Conservation (phyloP, 2,329 filamentous ascomycete species). For the Fonsecaea monophora region DNA sequence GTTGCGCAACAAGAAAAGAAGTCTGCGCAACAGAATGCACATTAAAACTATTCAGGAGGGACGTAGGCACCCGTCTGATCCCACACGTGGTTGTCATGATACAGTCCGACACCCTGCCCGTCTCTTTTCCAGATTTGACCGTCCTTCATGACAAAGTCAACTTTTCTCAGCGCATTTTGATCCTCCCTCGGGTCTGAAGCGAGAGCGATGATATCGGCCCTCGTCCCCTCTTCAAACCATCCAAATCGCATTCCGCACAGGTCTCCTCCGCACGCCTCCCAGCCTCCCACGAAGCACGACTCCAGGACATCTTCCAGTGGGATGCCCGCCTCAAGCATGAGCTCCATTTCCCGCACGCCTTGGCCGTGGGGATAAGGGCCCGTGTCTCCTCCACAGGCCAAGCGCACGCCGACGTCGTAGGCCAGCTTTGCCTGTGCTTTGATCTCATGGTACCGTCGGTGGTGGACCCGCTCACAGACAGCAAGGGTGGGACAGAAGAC, state of each 20-base stretch:
- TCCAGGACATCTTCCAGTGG: conserved; percentile 59
- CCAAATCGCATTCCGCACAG: conserved; percentile 61
- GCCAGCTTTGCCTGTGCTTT: conserved; percentile 50
- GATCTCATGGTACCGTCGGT: conserved; percentile 28
- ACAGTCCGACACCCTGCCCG: conserved; percentile 26
- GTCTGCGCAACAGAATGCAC: too few relatives aligned
- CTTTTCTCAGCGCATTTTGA: conserved; percentile 52
- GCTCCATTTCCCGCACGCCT: conserved; percentile 60
- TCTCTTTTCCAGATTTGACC: conserved; percentile 56
- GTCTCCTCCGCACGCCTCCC: conserved; percentile 63
- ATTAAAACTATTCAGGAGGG: background rate
- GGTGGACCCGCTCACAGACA: conserved; percentile 50
- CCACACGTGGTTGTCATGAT: conserved; percentile 22
- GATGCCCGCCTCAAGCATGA: conserved; percentile 61
- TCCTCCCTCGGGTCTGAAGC: conserved; percentile 54
- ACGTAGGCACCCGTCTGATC: conserved; percentile 28
- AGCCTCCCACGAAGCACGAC: conserved; percentile 60
- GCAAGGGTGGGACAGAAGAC: conserved; percentile 62
- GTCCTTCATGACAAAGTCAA: conserved; percentile 66
- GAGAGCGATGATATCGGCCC: conserved; percentile 61
- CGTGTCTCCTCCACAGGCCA: conserved; percentile 63
- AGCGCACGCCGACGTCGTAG: conserved; percentile 55
- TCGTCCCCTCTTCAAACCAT: conserved; percentile 56
- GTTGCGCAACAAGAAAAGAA: too few relatives aligned
- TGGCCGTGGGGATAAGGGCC: conserved; percentile 62